phyloP scores from a whole-genome alignment of 2,329 filamentous ascomycete genomes.

The Aurifilum marmelostoma region DNA sequence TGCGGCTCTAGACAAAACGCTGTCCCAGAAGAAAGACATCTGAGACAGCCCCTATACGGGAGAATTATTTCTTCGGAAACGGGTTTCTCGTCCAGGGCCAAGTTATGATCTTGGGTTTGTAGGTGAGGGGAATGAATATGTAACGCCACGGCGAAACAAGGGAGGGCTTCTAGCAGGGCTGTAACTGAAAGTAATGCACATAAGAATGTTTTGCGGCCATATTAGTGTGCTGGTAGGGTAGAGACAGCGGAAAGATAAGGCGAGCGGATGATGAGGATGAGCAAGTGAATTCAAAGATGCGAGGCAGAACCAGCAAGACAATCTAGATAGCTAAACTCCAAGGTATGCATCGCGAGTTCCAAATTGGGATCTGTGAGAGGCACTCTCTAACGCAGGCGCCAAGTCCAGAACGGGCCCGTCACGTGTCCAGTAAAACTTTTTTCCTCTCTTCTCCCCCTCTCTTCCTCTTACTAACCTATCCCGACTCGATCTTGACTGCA shows the following conservation, averaged over 20 bases:
- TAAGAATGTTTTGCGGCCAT: background rate
- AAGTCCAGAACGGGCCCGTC: conserved; percentile 14
- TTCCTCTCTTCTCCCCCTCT: background rate
- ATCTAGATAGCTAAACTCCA: conserved; percentile 9
- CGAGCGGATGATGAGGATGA: background rate
- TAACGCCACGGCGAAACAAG: no score
- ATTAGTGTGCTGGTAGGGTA: background rate
- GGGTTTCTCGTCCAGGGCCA: background rate
- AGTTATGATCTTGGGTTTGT: no score
- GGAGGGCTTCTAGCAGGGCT: background rate
- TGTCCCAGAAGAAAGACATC: conserved; percentile 38
- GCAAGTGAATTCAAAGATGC: background rate
- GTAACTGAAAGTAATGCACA: background rate
- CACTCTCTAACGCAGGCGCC: conserved; percentile 9
- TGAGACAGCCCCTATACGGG: background rate
- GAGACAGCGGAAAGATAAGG: background rate
- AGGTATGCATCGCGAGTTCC: conserved; percentile 8
- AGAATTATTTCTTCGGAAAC: no score
- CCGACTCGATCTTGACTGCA: background rate
- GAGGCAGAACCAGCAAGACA: background rate
- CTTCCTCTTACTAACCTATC: background rate
- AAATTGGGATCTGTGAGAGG: background rate
- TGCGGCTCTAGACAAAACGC: conserved; percentile 53
- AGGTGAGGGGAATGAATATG: no score
- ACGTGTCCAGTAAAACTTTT: conserved; percentile 27